Evolutionary conservation across 441 rosid species (phyloP).

Genomic region (Syzygium syzygioides): DNA sequence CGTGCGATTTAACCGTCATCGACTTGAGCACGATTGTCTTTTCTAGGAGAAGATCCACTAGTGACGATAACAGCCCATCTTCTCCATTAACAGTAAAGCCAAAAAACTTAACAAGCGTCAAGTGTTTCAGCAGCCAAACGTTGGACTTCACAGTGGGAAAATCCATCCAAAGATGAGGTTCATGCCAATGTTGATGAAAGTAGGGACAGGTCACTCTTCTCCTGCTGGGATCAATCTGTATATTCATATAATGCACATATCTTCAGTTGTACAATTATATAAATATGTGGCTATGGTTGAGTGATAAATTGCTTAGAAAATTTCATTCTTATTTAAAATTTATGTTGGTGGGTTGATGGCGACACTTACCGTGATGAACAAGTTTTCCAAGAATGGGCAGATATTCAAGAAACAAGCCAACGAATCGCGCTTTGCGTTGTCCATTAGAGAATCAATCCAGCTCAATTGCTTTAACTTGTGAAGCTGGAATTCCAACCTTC

Average conservation of each 20-base stretch:
- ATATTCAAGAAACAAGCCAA: slow-evolving; percentile 15
- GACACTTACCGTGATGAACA: slow-evolving; percentile 2
- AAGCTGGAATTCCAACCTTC: slow-evolving; percentile 11
- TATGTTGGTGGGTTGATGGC: background rate
- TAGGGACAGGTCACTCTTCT: background rate
- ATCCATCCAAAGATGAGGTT: slow-evolving; percentile 19
- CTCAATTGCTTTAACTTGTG: slow-evolving; percentile 1
- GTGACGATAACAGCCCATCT: background rate
- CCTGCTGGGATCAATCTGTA: background rate
- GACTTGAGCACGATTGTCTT: slow-evolving; percentile 2
- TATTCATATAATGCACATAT: background rate
- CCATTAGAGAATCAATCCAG: slow-evolving; percentile 9
- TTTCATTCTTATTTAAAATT: background rate
- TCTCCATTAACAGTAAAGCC: background rate
- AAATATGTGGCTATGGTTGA: background rate
- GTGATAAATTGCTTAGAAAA: background rate
- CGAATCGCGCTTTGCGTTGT: slow-evolving; percentile 1
- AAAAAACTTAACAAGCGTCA: background rate
- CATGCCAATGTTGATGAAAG: slow-evolving; percentile 11
- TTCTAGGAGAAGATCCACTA: slow-evolving; percentile 6
- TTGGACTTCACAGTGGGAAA: background rate
- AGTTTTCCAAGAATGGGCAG: background rate
- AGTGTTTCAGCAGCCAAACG: background rate
- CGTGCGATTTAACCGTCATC: background rate
- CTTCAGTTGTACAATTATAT: background rate